A percentile compares a stretch with the other conserved stretches of the same genome.
Evolutionary conservation across 129 eudicot genomes (phyloP).

Genomic region (Pulicaria dysenterica): DNA sequence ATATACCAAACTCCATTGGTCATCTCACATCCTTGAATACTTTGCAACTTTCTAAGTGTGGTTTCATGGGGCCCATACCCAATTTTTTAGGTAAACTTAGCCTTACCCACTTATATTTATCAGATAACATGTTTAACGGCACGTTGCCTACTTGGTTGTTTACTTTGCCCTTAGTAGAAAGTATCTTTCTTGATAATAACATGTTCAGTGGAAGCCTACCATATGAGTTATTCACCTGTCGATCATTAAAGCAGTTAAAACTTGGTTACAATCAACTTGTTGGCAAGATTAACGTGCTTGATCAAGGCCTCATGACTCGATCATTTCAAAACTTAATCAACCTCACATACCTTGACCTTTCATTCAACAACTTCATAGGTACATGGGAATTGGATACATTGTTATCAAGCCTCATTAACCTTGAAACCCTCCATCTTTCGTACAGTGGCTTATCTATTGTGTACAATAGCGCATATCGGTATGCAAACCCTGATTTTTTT

Average conservation of each 20-base stretch:
- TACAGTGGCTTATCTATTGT: conserved; percentile 15
- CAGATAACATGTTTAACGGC: conserved; percentile 19
- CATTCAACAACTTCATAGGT: conserved; percentile 21
- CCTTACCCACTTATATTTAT: conserved; percentile 21
- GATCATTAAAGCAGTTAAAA: background rate
- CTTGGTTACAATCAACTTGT: conserved; percentile 15
- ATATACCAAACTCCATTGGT: conserved; percentile 28
- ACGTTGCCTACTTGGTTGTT: conserved; percentile 23
- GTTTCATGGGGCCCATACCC: conserved; percentile 7
- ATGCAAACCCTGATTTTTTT: background rate
- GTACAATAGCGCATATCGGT: background rate
- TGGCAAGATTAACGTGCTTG: conserved; percentile 20
- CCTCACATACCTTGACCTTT: conserved; percentile 1
- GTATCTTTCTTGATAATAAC: background rate
- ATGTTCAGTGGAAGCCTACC: conserved; percentile 24
- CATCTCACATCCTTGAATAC: conserved; percentile 21
- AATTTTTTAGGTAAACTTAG: conserved; percentile 16
- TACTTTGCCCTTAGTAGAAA: conserved; percentile 5
- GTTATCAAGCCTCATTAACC: conserved; percentile 27
- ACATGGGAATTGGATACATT: conserved; percentile 20
- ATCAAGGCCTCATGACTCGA: background rate
- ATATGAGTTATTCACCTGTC: conserved; percentile 4
- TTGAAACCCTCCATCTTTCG: conserved; percentile 23
- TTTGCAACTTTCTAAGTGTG: conserved; percentile 13
- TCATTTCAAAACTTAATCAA: conserved; percentile 1